Evolutionary conservation across 75 land plant genomes (phyloP), one percentile per base, ranked within the genome.

Genomic region (Pinus tabuliformis): DNA sequence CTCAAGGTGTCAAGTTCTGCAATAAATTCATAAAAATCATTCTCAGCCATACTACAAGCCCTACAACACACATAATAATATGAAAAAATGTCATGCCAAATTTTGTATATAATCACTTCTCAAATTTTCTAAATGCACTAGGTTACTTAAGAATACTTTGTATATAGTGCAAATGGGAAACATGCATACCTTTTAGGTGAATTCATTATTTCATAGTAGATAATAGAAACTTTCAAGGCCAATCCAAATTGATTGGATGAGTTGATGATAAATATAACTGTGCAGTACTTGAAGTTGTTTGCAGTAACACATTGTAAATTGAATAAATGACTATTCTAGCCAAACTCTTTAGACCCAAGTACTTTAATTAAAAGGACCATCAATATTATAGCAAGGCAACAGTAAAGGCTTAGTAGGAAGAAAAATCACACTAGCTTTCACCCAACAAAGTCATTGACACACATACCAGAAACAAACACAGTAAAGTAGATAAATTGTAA

Each of bases 181-280:
- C n/a, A n/a, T 22, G 30, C 75, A 56, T 56, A 87, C n/a, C n/a
- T n/a, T n/a, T n/a, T n/a, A n/a, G n/a, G n/a, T n/a, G n/a, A n/a
- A n/a, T n/a, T n/a, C n/a, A n/a, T n/a, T n/a, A n/a, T n/a, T n/a
- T n/a, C n/a, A n/a, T n/a, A n/a, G n/a, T n/a, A n/a, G n/a, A n/a
- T 85, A 30, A 87, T 87, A 26, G 89, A 87, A 49, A 85, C 85
- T 61, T 87, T 87, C 77, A 87, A 73, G n/a, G 86, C 83, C 58
- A 84, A 60, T 36, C 89, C 89, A 79, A 87, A 66, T 83, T 68
- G 52, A 87, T 87, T 42, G 89, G 89, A 81, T 87, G 86, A 9
- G 86, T 84, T 33, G 86, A 81, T 9, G 89, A 52, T 56, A 87
- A 72, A 21, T 84, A 86, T 22, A 81, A 79, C 73, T 80, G 83